Percentiles rank a stretch among this genome's conserved stretches.
phyloP scores from a whole-genome alignment of 2,329 filamentous ascomycete species.

The Fusarium graminum region DNA sequence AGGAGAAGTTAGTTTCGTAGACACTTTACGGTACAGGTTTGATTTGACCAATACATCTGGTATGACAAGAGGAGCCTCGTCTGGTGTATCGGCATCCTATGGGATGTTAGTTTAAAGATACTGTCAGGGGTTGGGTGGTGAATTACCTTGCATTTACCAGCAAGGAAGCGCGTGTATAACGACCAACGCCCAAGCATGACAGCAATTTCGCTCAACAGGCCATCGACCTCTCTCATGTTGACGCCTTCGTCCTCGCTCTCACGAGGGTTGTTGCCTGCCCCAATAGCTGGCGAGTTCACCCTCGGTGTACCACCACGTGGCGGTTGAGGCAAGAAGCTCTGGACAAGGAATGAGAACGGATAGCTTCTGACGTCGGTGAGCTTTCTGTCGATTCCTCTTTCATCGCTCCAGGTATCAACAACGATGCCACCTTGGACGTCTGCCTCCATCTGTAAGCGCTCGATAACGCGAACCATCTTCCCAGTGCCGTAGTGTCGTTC shows the following conservation, averaged over 20 bases:
- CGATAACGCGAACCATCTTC: constrained; percentile 95
- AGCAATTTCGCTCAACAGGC: constrained; percentile 85
- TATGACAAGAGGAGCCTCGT: constrained; percentile 70
- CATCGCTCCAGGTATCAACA: constrained; percentile 94
- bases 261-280: constrained; percentile 66
- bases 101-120: constrained; percentile 30
- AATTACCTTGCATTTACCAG: constrained; percentile 82
- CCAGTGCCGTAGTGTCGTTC: constrained; percentile 93
- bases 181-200: constrained; percentile 96
- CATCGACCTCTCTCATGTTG: constrained; percentile 96
- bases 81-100: constrained; percentile 65
- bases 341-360: constrained; percentile 95
- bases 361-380: constrained; percentile 98
- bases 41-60: constrained; percentile 84
- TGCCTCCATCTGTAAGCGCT: constrained; percentile 91
- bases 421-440: constrained; percentile 97
- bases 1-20: constrained; percentile 78
- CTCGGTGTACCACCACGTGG: constrained; percentile 74
- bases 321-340: constrained; percentile 86
- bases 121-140: background rate
- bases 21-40: constrained; percentile 82
- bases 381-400: constrained; percentile 84
- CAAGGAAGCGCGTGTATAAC: constrained; percentile 89
- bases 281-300: constrained; percentile 80
- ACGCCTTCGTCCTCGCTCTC: constrained; percentile 90